Conservation (phyloP, 169 alveolate genomes). For the Babesia sp. region DNA sequence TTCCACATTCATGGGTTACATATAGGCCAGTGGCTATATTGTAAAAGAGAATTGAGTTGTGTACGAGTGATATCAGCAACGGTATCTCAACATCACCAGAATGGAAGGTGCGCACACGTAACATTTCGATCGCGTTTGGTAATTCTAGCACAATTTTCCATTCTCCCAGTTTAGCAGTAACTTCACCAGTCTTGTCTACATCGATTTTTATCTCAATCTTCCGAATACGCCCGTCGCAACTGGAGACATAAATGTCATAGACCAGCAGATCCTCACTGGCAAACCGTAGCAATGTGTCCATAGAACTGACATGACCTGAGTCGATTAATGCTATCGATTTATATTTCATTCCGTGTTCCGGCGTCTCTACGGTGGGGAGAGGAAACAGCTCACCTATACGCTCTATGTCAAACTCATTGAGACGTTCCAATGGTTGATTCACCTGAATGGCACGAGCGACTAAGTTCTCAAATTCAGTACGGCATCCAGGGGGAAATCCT, state of each 20-base stretch:
- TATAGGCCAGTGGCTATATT: constrained; percentile 2
- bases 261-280: background rate
- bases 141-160: background rate
- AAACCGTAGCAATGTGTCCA: background rate
- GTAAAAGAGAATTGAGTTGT: constrained; percentile 24
- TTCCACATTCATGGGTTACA: constrained; percentile 18
- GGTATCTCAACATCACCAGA: constrained; percentile 7
- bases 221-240: constrained; percentile 1
- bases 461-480: background rate
- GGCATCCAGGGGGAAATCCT: background rate
- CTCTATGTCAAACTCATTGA: constrained; percentile 26
- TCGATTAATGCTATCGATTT: background rate
- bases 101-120: constrained; percentile 9
- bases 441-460: background rate
- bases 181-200: background rate
- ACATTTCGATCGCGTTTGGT: constrained; percentile 4
- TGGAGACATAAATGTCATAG: constrained; percentile 17
- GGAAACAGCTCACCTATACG: constrained; percentile 25
- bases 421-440: constrained; percentile 18
- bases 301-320: constrained; percentile 1
- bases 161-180: background rate
- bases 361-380: background rate
- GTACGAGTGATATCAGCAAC: constrained; percentile 19
- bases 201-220: background rate
- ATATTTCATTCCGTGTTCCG: background rate